These are phyloP conservation scores for Cladosporium sp. DNA, from an alignment of 2,329 filamentous ascomycete genomes.

Conservation along the genomic window DNA sequence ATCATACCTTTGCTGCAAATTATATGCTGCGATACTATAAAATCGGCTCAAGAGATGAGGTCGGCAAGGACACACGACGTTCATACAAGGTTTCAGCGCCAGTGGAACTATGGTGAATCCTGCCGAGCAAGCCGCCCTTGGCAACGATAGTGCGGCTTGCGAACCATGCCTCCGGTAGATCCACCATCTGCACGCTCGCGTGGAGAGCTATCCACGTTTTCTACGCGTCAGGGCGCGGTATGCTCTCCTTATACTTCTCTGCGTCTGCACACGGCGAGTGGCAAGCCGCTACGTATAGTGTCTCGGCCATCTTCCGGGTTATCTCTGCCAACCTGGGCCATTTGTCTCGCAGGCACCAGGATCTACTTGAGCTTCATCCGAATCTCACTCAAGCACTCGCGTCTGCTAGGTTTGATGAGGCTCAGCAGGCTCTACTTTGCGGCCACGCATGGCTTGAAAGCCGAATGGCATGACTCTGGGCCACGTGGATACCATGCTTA, in stretches of 20 bases:
- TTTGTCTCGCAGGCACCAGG: background rate
- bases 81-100: conserved; percentile 16
- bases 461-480: background rate
- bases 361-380: background rate
- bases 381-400: background rate
- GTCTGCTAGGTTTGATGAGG: background rate
- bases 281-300: background rate
- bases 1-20: no score
- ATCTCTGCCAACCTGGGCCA: background rate
- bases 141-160: background rate
- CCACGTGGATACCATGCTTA: background rate
- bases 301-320: background rate
- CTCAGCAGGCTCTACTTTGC: background rate
- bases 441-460: background rate
- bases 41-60: background rate
- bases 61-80: conserved; percentile 2
- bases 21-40: background rate
- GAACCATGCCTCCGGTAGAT: background rate
- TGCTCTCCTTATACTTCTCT: background rate
- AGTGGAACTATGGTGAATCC: conserved; percentile 1
- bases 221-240: background rate
- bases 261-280: background rate
- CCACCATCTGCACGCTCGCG: background rate
- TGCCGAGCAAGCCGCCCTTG: conserved; percentile 4
- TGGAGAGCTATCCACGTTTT: background rate